Percentiles rank a stretch among this genome's conserved stretches.
Evolutionary conservation across 2,329 filamentous ascomycete genomes (phyloP).

Genomic region (Chaetomium globosum): DNA sequence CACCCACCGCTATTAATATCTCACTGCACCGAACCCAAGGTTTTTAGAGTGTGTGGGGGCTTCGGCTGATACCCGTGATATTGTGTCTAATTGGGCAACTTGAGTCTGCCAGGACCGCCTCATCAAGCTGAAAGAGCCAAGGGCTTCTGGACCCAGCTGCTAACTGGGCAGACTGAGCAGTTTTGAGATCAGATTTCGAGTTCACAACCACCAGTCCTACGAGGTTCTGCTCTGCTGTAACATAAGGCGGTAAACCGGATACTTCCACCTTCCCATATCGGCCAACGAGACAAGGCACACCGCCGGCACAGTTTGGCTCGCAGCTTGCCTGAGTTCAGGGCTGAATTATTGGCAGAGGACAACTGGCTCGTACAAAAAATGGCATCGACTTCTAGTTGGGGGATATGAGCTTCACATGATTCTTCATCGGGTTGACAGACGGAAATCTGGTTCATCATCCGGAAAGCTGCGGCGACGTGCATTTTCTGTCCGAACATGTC

Average conservation of each 20-base stretch:
- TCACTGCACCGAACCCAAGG: conserved; percentile 16
- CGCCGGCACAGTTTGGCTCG: not conserved
- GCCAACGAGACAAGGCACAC: not conserved
- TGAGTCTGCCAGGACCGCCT: not conserved
- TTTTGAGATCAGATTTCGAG: not conserved
- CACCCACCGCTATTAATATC: conserved; percentile 26
- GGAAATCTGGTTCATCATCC: not conserved
- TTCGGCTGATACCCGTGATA: not conserved
- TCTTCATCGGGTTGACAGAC: not conserved
- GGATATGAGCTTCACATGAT: not conserved
- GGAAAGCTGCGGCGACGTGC: not conserved
- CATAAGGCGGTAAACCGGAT: not conserved
- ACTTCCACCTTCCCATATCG: not conserved
- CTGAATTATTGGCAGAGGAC: not conserved
- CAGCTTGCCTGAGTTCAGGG: not conserved
- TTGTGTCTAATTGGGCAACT: conserved; percentile 13
- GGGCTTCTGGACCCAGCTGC: not conserved
- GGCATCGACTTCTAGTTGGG: not conserved
- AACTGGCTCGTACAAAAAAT: not conserved
- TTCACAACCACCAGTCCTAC: not conserved
- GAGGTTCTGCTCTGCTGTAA: not conserved
- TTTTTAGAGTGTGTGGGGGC: conserved; percentile 22
- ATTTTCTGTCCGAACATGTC: not conserved
- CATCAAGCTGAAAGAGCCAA: not conserved
- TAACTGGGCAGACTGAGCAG: not conserved